Percentiles rank a stretch among this genome's conserved stretches.
phyloP scores from a whole-genome alignment of 208 protist species.

The Trypanosoma avium region DNA sequence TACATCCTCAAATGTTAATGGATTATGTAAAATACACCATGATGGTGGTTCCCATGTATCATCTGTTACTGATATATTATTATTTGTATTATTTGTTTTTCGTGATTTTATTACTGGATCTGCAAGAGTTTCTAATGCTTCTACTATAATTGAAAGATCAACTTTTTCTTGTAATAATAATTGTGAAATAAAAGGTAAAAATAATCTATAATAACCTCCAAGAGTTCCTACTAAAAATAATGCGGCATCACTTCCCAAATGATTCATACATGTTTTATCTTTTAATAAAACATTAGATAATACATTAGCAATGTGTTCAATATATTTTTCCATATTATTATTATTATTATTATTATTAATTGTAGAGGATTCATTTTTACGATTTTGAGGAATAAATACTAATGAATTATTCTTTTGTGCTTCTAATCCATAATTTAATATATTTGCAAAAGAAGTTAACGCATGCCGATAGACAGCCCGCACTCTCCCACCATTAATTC shows the following conservation, averaged over 20 bases:
- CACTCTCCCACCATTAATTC: constrained; percentile 32
- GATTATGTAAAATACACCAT: constrained; percentile 22
- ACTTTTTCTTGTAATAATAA: constrained; percentile 1
- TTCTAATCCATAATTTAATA: constrained; percentile 43
- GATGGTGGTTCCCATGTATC: constrained; percentile 33
- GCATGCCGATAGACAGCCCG: constrained; percentile 69
- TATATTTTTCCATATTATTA: constrained; percentile 27
- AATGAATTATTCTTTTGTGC: constrained; percentile 30
- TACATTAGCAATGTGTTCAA: constrained; percentile 23
- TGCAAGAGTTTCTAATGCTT: constrained; percentile 21
- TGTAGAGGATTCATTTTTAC: not conserved
- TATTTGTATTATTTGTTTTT: not conserved
- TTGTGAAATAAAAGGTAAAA: constrained; percentile 51
- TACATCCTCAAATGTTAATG: constrained; percentile 29
- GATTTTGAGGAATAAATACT: constrained; percentile 41
- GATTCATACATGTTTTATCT: constrained; percentile 22
- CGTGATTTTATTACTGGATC: not conserved
- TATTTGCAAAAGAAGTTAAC: constrained; percentile 45
- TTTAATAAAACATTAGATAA: constrained; percentile 42
- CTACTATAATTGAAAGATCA: constrained; percentile 21
- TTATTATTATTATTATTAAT: not conserved
- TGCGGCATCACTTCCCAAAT: constrained; percentile 65
- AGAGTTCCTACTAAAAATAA: constrained; percentile 55
- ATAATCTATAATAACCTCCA: constrained; percentile 77
- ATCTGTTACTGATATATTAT: not conserved